Base-by-base conservation (phyloP, 2,329 filamentous ascomycete species). In the Leptographium flavum region DNA sequence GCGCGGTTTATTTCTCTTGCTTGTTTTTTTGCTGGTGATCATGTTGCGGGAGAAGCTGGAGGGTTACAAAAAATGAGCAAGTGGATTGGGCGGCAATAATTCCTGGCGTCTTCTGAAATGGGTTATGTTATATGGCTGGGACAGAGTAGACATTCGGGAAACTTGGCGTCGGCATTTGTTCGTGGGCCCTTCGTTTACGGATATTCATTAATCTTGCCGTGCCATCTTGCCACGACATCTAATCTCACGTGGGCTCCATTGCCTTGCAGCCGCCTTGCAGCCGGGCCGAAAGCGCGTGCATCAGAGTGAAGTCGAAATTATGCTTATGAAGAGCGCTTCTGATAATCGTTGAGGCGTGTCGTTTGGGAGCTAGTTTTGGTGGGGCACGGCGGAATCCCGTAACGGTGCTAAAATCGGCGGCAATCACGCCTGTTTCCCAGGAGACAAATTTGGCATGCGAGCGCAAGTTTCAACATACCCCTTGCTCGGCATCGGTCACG, bases 81-180 rank as follows among this genome's bases (percentile, higher is more conserved):
- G 48, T 45, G 43, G 40, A 36, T 43, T 39, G 42, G 49, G 49
- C 33, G 47, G 40, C 43, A 45, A 32, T 36, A 31, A 39, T 42
- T 46, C 47, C 47, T 49, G 44, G 53, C 48, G 54, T 54, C 53
- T 50, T 48, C 44, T 48, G 45, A 45, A 25, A 33, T 36, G 39
- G n/a, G 43, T 47, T 42, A 30, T 31, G 30, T 35, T 45, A 42
- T 39, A 43, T 44, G 45, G 47, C 50, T 51, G 56, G 50, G 31
- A 32, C 39, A 41, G 39, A 39, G 25, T 15, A 54, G 60, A 59
- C 54, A 55, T 54, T 50, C 54, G 55, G 53, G 49, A 52, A 41
- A 43, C n/a, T 35, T 33, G 53, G 52, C 50, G 52, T 58, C 55
- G 58, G 13, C 28, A n/a, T 49, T 36, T 42, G 22, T 43, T 36